Percentiles rank a stretch among this genome's conserved stretches.
These are phyloP conservation scores for Penicillium turbatum DNA, from an alignment of 495 filamentous ascomycete species.

Conservation along the genomic window DNA sequence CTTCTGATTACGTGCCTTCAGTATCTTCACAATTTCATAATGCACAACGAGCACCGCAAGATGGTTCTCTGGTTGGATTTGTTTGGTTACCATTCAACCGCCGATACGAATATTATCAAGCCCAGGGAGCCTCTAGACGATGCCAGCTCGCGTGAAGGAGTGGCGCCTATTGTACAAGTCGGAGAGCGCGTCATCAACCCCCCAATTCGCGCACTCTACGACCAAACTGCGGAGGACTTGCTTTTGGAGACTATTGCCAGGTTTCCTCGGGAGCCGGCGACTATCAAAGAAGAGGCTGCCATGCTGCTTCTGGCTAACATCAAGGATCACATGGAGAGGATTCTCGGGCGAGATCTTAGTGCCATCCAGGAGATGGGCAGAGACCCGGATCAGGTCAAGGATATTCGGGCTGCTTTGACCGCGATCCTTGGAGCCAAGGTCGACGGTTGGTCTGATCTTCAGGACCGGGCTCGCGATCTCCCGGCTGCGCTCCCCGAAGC, in stretches of 20 bases:
- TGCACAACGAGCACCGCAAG: conserved; percentile 87
- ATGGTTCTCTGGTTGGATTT: conserved; percentile 86
- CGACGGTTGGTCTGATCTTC: conserved; percentile 45
- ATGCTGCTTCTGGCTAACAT: conserved; percentile 49
- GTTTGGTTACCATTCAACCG: conserved; percentile 61
- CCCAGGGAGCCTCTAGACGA: conserved; percentile 43
- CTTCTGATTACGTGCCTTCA: conserved; percentile 84
- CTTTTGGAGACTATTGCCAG: conserved; percentile 46
- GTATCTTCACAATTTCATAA: conserved; percentile 86
- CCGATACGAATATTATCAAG: conserved; percentile 49
- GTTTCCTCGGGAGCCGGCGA: conserved; percentile 44
- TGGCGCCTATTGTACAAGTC: conserved; percentile 43
- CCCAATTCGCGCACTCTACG: conserved; percentile 43
- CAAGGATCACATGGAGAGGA: conserved; percentile 50
- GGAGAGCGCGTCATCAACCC: conserved; percentile 46
- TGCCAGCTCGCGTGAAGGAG: conserved; percentile 34
- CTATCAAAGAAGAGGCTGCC: conserved; percentile 47
- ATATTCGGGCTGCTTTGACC: conserved; percentile 45
- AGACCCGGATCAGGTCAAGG: conserved; percentile 46
- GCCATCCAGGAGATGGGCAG: conserved; percentile 49
- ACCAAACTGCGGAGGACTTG: conserved; percentile 46
- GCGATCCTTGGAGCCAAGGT: conserved; percentile 46
- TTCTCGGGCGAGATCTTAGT: conserved; percentile 41
- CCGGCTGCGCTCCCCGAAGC: conserved; percentile 40
- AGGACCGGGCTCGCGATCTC: conserved; percentile 41